Evolutionary conservation across 768 basidiomycete genomes (phyloP), one percentile per base, ranked within the genome.

Genomic region (Leccinum variicolor): DNA sequence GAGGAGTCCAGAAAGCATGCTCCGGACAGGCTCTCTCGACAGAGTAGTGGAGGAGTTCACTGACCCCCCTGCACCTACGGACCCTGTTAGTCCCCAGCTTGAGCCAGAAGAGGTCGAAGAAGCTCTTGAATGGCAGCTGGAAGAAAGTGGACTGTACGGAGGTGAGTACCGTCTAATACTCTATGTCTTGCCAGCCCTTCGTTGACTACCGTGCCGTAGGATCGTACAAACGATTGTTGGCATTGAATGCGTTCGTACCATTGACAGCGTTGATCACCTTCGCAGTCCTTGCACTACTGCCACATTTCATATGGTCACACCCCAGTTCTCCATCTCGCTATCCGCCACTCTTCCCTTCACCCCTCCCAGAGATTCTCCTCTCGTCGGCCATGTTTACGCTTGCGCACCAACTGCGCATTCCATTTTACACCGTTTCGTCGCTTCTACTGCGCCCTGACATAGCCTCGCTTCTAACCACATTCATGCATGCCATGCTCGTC

Each of bases 301-400:
- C 86, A 0, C 54, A 62, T 26, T 56, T 83, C 36, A 72, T 79
- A 23, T 87, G 85, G 73, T 79, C 77, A 14, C 64, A 67, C 19
- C 62, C 73, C 26, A 62, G 62, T 41, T 58, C 65, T 13, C 67
- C 68, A 10, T 78, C 76, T 46, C 78, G 73, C 9, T 82, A 83
- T 46, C 69, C 76, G 1, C 74, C 76, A 1, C 75, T 76, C 67
- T 80, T 87, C 64, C 84, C 83, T 3, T 82, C 79, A 28, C 88
- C 89, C 1, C 62, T 89, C 17, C 84, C 86, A 11, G 88, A 91
- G 69, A 63, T 90, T 17, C 64, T 89, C 54, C 72, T 83, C 46
- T 81, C 88, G 0, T 76, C 78, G 17, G 79, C 84, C 3, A 75
- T 91, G 48, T 92, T 73, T 52, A 59, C 73, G 46, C 58, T 70